Conservation (phyloP, 2,329 filamentous ascomycete genomes). For the Elsinoe australis region DNA sequence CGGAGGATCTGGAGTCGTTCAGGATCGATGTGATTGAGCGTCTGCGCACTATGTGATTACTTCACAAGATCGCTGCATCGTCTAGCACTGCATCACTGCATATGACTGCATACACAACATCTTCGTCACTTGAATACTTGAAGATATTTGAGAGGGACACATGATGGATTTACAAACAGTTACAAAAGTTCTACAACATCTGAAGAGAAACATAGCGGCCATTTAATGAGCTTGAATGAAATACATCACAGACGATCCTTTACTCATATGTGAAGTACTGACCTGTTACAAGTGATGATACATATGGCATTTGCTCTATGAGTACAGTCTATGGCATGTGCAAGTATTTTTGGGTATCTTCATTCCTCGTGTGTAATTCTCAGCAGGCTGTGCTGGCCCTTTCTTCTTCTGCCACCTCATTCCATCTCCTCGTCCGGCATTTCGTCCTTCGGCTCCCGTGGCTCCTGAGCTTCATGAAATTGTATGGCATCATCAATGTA, state of each 20-base stretch:
- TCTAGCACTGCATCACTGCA: no score
- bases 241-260: no score
- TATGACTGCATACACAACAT: no score
- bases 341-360: background rate
- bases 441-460: constrained; percentile 62
- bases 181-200: background rate
- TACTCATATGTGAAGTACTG: no score
- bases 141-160: no score
- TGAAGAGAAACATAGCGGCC: background rate
- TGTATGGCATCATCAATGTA: constrained; percentile 94
- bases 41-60: background rate
- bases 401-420: constrained; percentile 26
- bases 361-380: background rate
- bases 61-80: no score
- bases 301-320: no score
- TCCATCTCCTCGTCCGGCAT: constrained; percentile 45
- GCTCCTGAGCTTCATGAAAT: constrained; percentile 88
- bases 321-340: no score
- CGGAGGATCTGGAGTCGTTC: background rate
- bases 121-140: no score
- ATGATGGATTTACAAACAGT: no score
- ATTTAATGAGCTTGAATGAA: background rate
- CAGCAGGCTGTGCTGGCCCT: background rate
- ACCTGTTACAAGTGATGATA: no score
- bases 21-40: background rate